Evolutionary conservation across 1,284 basidiomycete species (phyloP).

Genomic region (Tranzscheliella williamsii): DNA sequence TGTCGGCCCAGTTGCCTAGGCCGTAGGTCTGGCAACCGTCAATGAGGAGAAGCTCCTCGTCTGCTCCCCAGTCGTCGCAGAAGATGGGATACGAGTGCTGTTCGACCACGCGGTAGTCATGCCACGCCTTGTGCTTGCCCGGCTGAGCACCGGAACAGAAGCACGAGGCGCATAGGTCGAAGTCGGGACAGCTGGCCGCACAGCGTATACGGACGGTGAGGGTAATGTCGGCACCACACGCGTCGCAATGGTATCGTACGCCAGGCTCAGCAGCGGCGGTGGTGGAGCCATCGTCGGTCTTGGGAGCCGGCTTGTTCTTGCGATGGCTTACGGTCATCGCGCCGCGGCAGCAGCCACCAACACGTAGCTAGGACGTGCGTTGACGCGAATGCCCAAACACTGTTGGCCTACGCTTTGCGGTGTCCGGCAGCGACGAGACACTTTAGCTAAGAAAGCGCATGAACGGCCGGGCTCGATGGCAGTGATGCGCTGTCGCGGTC

Average conservation of each 20-base stretch:
- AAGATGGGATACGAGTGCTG: constrained; percentile 96
- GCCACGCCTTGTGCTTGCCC: constrained; percentile 80
- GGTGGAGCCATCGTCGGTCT: constrained; percentile 47
- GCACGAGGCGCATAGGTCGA: constrained; percentile 67
- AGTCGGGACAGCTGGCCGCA: constrained; percentile 60
- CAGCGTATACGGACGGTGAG: constrained; percentile 58
- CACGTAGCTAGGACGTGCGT: too few relatives aligned
- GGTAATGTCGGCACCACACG: constrained; percentile 59
- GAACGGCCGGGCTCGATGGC: too few relatives aligned
- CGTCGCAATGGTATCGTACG: constrained; percentile 59
- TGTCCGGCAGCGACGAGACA: too few relatives aligned
- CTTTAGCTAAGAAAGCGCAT: too few relatives aligned
- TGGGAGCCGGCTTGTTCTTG: constrained; percentile 55
- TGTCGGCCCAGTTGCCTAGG: constrained; percentile 95
- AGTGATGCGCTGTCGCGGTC: too few relatives aligned
- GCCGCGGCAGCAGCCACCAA: too few relatives aligned
- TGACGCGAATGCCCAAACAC: too few relatives aligned
- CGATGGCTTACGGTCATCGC: constrained; percentile 60
- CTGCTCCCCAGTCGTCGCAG: constrained; percentile 92
- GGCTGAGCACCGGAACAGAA: constrained; percentile 92
- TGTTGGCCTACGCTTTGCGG: too few relatives aligned
- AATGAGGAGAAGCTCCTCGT: constrained; percentile 91
- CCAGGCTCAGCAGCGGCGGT: constrained; percentile 55
- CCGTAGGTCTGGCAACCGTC: constrained; percentile 88
- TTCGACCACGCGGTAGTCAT: constrained; percentile 91